phyloP scores from a whole-genome alignment of 805 yeast species.

The Danielia oregonensis region DNA sequence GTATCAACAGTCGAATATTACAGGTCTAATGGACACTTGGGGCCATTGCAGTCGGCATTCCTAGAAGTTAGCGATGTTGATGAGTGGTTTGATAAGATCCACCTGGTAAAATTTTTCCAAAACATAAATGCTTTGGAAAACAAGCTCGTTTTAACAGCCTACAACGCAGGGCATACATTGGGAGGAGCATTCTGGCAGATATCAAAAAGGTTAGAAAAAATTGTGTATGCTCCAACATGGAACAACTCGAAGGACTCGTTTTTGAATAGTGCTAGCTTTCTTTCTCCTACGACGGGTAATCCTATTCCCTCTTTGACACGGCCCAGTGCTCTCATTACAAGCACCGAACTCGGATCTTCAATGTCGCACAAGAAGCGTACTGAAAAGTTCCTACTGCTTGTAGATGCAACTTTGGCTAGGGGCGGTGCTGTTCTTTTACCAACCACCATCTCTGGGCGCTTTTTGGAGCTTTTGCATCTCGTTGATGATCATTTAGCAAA shows the following conservation, averaged over 20 bases:
- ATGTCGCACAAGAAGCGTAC: constrained; percentile 60
- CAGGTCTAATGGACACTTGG: constrained; percentile 66
- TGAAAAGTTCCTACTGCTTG: constrained; percentile 57
- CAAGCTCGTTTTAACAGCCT: constrained; percentile 69
- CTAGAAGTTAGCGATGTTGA: constrained; percentile 75
- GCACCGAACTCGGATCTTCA: constrained; percentile 63
- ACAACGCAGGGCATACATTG: constrained; percentile 85
- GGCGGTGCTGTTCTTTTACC: constrained; percentile 86
- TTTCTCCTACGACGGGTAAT: constrained; percentile 50
- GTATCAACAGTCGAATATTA: constrained; percentile 82
- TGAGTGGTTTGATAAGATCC: constrained; percentile 68
- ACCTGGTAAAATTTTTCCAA: constrained; percentile 75
- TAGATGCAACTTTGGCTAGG: constrained; percentile 61
- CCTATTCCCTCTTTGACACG: constrained; percentile 63
- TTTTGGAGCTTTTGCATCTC: constrained; percentile 71
- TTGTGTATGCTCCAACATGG: constrained; percentile 92
- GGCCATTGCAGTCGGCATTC: constrained; percentile 57
- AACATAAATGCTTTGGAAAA: constrained; percentile 61
- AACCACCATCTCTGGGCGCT: constrained; percentile 73
- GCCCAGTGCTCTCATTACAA: constrained; percentile 81
- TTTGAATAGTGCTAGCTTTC: constrained; percentile 63
- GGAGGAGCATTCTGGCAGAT: constrained; percentile 93
- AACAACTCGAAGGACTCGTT: constrained; percentile 89
- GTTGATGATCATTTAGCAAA: constrained; percentile 60
- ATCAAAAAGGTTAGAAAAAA: constrained; percentile 66